Conservation (phyloP, 495 filamentous ascomycete species). For the Tuber melanosporum region DNA sequence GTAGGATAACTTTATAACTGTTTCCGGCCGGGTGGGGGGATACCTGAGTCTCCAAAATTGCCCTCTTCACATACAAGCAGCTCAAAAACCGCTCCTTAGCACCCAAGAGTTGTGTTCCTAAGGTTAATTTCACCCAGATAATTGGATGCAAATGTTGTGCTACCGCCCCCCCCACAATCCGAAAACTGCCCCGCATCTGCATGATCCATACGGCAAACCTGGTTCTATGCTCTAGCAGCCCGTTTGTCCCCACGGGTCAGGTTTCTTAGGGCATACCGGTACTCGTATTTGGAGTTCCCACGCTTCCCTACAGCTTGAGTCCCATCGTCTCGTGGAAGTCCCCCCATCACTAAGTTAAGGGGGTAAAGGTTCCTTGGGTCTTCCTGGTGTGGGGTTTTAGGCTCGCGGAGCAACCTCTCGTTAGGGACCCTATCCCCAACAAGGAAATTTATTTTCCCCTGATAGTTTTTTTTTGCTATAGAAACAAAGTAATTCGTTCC, state of each 20-base stretch:
- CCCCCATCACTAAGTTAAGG: not conserved
- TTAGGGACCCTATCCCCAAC: not conserved
- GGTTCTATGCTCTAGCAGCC: not conserved
- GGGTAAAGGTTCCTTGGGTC: not conserved
- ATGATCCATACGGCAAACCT: not conserved
- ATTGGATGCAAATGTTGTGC: not conserved
- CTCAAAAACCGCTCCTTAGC: not conserved
- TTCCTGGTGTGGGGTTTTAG: not conserved
- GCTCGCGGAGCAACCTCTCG: not conserved
- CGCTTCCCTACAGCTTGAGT: not conserved
- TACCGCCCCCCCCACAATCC: not conserved
- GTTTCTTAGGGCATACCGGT: not conserved
- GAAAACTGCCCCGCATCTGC: not conserved
- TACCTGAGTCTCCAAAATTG: not conserved
- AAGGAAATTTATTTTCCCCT: not conserved
- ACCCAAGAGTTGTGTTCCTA: not conserved
- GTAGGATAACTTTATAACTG: not conserved
- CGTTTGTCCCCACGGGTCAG: not conserved
- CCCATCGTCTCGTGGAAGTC: not conserved
- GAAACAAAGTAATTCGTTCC: not conserved
- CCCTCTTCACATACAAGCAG: not conserved
- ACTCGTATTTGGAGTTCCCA: not conserved
- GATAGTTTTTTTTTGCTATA: not conserved
- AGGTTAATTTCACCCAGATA: not conserved
- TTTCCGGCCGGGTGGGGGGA: not conserved